Conservation (phyloP, 2,329 filamentous ascomycete genomes). For the Pseudophaeomoniella oleicola region DNA sequence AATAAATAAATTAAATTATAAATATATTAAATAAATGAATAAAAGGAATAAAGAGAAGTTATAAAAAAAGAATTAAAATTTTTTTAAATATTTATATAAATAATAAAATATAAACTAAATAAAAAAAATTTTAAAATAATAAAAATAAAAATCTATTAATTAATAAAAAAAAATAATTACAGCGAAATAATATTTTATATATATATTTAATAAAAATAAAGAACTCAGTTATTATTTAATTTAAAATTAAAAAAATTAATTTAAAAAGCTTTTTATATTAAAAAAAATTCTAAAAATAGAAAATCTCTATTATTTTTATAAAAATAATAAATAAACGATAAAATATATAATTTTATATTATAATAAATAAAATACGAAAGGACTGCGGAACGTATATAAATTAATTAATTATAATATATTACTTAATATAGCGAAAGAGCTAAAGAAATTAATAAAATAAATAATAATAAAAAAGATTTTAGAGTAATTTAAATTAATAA, state of each 20-base stretch:
- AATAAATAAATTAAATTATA: background rate
- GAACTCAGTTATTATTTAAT: constrained; percentile 2
- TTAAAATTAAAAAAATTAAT: background rate
- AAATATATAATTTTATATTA: constrained; percentile 2
- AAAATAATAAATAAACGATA: background rate
- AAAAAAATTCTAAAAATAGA: constrained; percentile 2
- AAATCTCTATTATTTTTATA: background rate
- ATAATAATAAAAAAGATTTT: constrained; percentile 2
- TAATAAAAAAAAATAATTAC: background rate
- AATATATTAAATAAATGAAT: background rate
- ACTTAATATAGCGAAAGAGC: constrained; percentile 1
- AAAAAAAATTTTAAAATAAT: background rate
- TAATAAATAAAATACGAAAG: constrained; percentile 1
- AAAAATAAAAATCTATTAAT: background rate
- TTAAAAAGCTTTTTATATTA: constrained; percentile 2
- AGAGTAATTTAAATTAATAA: background rate
- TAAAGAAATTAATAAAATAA: background rate
- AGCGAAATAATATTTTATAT: background rate
- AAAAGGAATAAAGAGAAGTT: background rate
- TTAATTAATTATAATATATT: constrained; percentile 3
- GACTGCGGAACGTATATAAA: background rate
- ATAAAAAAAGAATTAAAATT: background rate
- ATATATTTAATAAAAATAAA: constrained; percentile 1
- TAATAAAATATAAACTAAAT: background rate
- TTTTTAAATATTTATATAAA: background rate